A percentile compares a stretch with the other conserved stretches of the same genome.
phyloP scores from a whole-genome alignment of 257 asterid genomes.

The Scutellaria barbata region DNA sequence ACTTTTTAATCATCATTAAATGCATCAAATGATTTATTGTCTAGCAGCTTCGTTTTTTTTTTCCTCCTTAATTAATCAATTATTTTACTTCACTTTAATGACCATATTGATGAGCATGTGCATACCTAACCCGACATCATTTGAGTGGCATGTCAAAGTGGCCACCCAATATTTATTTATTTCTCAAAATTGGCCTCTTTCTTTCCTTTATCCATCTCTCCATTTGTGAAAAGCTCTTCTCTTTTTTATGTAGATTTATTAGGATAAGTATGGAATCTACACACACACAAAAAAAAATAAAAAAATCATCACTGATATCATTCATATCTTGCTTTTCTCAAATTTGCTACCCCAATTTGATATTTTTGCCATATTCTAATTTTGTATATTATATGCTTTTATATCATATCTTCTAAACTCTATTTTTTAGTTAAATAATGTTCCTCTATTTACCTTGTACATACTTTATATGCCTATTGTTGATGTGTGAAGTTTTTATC shows the following conservation, averaged over 20 bases:
- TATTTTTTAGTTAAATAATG: too few relatives aligned
- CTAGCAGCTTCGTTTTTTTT: not conserved
- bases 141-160: conserved; percentile 55
- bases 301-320: conserved; percentile 23
- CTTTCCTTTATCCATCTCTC: not conserved
- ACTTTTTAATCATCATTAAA: conserved; percentile 40
- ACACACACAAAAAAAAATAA: too few relatives aligned
- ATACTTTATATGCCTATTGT: too few relatives aligned
- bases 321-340: conserved; percentile 21
- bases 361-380: not conserved
- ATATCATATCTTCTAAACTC: too few relatives aligned
- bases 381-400: not conserved
- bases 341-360: not conserved
- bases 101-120: conserved; percentile 60
- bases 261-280: conserved; percentile 33
- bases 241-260: conserved; percentile 26
- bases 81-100: conserved; percentile 31
- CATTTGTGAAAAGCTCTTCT: conserved; percentile 12
- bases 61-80: conserved; percentile 1
- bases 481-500: too few relatives aligned
- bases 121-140: conserved; percentile 66
- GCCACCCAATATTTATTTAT: conserved; percentile 34
- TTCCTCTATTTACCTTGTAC: too few relatives aligned
- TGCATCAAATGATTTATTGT: conserved; percentile 24
- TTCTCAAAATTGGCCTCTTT: conserved; percentile 26